phyloP scores from a whole-genome alignment of 2,329 filamentous ascomycete species.

The Clonostachys rhizophaga region DNA sequence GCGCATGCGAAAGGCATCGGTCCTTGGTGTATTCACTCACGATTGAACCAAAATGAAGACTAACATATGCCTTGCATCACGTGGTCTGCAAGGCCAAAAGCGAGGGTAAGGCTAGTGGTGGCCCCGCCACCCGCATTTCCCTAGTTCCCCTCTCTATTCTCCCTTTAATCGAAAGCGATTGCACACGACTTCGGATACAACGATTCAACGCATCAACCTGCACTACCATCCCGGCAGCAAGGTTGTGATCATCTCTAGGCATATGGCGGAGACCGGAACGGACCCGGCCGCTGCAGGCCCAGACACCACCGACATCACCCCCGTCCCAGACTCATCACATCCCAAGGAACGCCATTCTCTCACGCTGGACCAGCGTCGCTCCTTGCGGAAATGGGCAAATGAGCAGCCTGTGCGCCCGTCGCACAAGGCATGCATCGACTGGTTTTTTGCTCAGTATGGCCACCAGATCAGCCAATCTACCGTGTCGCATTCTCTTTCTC shows the following conservation, averaged over 20 bases:
- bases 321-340: not conserved
- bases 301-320: conserved; percentile 16
- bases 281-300: conserved; percentile 29
- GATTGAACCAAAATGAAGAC: too few relatives aligned
- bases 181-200: conserved; percentile 29
- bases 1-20: too few relatives aligned
- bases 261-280: conserved; percentile 21
- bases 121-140: conserved; percentile 23
- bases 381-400: conserved; percentile 55
- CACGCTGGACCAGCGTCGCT: conserved; percentile 57
- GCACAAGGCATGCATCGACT: conserved; percentile 59
- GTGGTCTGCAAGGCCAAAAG: too few relatives aligned
- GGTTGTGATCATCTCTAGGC: not conserved
- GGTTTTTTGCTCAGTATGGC: conserved; percentile 54
- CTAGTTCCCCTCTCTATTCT: conserved; percentile 10
- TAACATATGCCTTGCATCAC: too few relatives aligned
- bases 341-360: conserved; percentile 51
- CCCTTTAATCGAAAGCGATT: conserved; percentile 28
- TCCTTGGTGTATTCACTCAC: too few relatives aligned
- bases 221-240: conserved; percentile 5
- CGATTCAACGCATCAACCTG: conserved; percentile 20
- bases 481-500: conserved; percentile 57
- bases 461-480: conserved; percentile 60
- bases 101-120: not conserved
- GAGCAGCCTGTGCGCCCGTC: conserved; percentile 50